Base-by-base conservation (phyloP, 345 rosid genomes). In the Brassica rapa region DNA sequence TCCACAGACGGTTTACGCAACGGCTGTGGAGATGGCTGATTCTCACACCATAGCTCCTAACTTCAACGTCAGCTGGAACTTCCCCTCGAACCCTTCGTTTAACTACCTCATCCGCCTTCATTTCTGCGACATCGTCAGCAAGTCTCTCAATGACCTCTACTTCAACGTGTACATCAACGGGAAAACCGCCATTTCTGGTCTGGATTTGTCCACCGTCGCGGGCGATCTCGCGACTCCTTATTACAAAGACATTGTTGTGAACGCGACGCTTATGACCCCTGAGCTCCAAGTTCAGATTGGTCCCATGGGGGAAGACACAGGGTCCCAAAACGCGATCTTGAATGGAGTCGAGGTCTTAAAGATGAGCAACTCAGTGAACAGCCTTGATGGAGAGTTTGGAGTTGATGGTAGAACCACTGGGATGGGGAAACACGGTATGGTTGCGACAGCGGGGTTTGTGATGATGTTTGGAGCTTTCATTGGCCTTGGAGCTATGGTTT, bases 341-440 rank as follows among this genome's bases (percentile, higher is more conserved):
- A 49, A 49, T 49, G 56, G 56, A 49, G 56, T 49, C 16, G 56
- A 49, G 56, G 56, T 49, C 7, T 49, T 49, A 2, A 49, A 49
- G 19, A 49, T 49, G 56, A 49, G 56, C 19, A 49, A 49, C 56
- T 49, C 56, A 1, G 56, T 49, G 56, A 49, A 49, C 56, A 49
- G 56, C 56, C 56, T 49, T 49, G 56, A 49, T 6, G 56, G 56
- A 49, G 56, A 49, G 19, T 49, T 49, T 49, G 56, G 56, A 49
- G 56, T 49, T 49, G 56, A 49, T 49, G 56, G 56, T 49, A n/a
- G 56, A 49, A 49, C 56, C 56, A 49, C 56, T 49, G 56, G 56
- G 2, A 49, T 49, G 56, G 56, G 56, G 56, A 49, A 49, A 49
- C 56, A 49, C n/a, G 56, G 56, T 49, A 49, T 49, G 56, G 56